Conservation (phyloP, 2,329 filamentous ascomycete species). For the Nemania diffusa region DNA sequence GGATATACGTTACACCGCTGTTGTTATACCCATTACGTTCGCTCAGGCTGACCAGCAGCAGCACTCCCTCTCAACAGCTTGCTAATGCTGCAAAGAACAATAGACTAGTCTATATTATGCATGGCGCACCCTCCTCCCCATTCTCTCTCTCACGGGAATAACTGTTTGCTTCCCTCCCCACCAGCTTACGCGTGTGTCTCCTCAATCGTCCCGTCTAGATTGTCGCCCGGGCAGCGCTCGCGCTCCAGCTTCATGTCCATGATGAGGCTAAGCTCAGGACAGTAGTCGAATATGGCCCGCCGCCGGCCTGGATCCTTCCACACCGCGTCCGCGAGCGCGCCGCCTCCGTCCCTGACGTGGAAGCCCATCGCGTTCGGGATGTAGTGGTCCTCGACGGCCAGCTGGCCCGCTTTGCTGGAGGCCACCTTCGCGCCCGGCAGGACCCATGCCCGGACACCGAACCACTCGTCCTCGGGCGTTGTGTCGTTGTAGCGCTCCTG, state of each 20-base stretch:
- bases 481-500: constrained; percentile 62
- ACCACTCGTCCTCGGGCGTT: constrained; percentile 66
- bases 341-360: constrained; percentile 60
- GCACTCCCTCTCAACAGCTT: constrained; percentile 4
- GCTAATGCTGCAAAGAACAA: constrained; percentile 27
- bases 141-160: neutral
- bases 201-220: constrained; percentile 35
- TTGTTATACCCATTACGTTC: neutral
- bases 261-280: constrained; percentile 65
- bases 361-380: constrained; percentile 64
- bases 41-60: constrained; percentile 8
- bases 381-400: constrained; percentile 63
- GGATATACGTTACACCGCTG: constrained; percentile 9
- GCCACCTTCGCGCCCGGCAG: constrained; percentile 62
- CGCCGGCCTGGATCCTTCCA: constrained; percentile 59
- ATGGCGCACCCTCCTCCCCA: constrained; percentile 7
- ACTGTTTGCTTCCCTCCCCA: neutral
- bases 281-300: constrained; percentile 63
- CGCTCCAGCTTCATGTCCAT: constrained; percentile 67
- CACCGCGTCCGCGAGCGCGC: constrained; percentile 54
- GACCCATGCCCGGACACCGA: constrained; percentile 59
- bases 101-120: constrained; percentile 29
- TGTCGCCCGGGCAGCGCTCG: constrained; percentile 56
- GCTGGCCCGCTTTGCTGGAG: constrained; percentile 51
- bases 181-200: neutral